Evolutionary conservation across 169 alveolate genomes (phyloP).

Genomic region (Plasmodium chabaudi): DNA sequence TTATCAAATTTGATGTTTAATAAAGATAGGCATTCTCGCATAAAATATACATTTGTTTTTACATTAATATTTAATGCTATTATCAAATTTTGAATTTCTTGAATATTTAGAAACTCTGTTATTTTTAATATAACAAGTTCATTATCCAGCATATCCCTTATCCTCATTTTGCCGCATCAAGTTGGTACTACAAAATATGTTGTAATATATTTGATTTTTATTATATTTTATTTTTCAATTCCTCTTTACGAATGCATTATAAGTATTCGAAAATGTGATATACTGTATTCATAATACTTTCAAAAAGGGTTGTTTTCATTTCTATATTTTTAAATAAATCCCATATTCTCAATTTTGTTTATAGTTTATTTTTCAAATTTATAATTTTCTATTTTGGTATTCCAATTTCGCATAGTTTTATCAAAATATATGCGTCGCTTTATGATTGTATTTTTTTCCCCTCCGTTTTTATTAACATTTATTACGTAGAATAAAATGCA

Average conservation of each 20-base stretch:
- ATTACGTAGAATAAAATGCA: too few relatives aligned
- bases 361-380: too few relatives aligned
- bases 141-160: conserved; percentile 54
- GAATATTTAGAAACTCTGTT: conserved; percentile 51
- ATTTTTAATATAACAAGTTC: conserved; percentile 68
- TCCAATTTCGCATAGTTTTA: too few relatives aligned
- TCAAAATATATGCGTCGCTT: too few relatives aligned
- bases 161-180: conserved; percentile 17
- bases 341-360: too few relatives aligned
- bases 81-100: conserved; percentile 57
- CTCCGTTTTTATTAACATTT: too few relatives aligned
- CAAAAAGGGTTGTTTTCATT: too few relatives aligned
- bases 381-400: too few relatives aligned
- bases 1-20: not conserved
- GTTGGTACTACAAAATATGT: too few relatives aligned
- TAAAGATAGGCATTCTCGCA: conserved; percentile 63
- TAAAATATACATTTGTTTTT: conserved; percentile 59
- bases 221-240: not conserved
- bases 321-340: too few relatives aligned
- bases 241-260: not conserved
- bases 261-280: not conserved
- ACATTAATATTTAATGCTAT: conserved; percentile 62
- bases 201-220: not conserved
- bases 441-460: too few relatives aligned
- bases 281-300: too few relatives aligned